Conservation (phyloP, 129 eudicot species). For the Pulicaria dysenterica region DNA sequence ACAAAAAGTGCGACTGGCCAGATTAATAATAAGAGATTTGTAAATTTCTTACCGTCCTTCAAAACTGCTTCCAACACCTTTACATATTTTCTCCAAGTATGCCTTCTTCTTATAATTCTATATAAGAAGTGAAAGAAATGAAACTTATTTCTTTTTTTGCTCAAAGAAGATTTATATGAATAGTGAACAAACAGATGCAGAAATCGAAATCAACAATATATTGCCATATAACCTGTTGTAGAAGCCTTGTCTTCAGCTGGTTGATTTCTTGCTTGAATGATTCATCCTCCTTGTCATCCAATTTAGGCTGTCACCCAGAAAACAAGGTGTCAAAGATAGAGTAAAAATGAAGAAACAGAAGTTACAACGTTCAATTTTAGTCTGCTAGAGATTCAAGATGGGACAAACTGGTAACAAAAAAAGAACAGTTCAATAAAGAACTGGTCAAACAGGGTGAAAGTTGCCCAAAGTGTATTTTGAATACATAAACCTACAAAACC, state of each 20-base stretch:
- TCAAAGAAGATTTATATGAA: not conserved
- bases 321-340: not conserved
- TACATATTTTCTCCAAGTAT: conserved; percentile 55
- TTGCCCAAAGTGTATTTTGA: not conserved
- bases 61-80: conserved; percentile 45
- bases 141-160: too few species aligned
- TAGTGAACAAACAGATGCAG: not conserved
- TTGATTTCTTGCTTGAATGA: conserved; percentile 57
- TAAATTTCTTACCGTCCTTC: conserved; percentile 53
- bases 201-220: conserved; percentile 3
- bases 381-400: not conserved
- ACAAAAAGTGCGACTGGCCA: conserved; percentile 8
- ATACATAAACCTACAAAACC: not conserved
- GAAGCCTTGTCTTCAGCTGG: conserved; percentile 57
- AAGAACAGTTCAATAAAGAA: not conserved
- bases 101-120: conserved; percentile 66
- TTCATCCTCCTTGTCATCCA: conserved; percentile 85
- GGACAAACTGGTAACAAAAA: not conserved
- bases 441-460: too few species aligned
- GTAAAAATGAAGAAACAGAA: conserved; percentile 12
- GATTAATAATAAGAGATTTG: conserved; percentile 7
- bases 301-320: conserved; percentile 61
- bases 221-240: conserved; percentile 54
- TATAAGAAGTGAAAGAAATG: conserved; percentile 8
- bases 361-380: not conserved